phyloP scores from a whole-genome alignment of 257 asterid species.

The Solanum paucissectum region DNA sequence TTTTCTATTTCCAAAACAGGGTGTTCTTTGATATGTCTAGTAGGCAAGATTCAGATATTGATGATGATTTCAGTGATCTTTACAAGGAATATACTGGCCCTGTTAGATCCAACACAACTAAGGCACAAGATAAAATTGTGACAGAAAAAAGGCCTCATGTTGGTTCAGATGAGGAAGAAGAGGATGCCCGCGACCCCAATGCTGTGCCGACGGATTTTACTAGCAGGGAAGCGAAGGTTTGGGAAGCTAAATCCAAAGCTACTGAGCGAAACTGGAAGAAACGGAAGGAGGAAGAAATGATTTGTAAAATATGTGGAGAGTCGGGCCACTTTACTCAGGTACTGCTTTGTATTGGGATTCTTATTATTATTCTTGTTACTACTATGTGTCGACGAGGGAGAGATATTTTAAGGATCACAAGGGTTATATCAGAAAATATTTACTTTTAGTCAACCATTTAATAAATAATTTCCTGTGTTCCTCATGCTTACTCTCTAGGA shows the following conservation, averaged over 20 bases:
- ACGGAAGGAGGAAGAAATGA: conserved; percentile 95
- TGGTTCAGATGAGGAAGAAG: conserved; percentile 85
- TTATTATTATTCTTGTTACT: neutral
- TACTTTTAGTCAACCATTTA: neutral
- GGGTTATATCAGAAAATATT: neutral
- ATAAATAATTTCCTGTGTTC: neutral
- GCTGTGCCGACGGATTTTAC: conserved; percentile 99
- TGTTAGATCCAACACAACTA: conserved; percentile 28
- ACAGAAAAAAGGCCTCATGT: conserved; percentile 59
- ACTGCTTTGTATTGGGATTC: neutral
- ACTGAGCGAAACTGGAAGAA: conserved; percentile 99
- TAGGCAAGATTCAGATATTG: conserved; percentile 53
- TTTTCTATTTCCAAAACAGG: neutral
- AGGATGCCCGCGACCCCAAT: conserved; percentile 71
- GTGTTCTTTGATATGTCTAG: conserved; percentile 43
- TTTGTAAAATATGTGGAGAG: conserved; percentile 96
- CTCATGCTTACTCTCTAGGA: neutral
- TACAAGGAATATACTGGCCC: conserved; percentile 98
- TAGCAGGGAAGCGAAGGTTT: conserved; percentile 96
- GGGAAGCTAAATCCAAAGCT: conserved; percentile 99
- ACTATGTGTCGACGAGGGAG: neutral
- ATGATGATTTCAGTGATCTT: conserved; percentile 84
- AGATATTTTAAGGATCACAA: neutral
- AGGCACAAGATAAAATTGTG: conserved; percentile 34
- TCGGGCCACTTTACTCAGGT: conserved; percentile 99